A percentile compares a stretch with the other conserved stretches of the same genome.
phyloP scores from a whole-genome alignment of 2,329 filamentous ascomycete genomes.

The Xylaria hypoxylon region DNA sequence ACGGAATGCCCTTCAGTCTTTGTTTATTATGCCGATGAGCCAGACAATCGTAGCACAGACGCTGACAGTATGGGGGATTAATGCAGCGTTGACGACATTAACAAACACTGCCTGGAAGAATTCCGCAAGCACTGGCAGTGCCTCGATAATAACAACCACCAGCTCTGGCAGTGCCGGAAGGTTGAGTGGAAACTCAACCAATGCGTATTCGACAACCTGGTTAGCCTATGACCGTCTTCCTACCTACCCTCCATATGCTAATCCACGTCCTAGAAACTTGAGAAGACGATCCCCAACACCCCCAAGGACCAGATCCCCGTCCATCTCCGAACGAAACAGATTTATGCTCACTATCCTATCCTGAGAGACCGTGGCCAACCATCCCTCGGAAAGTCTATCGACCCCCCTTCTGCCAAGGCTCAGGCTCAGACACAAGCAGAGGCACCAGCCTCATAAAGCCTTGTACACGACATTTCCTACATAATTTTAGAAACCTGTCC shows the following conservation, averaged over 20 bases:
- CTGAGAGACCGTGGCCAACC: slow-evolving; percentile 51
- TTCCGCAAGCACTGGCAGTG: slow-evolving; percentile 97
- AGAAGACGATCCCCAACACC: slow-evolving; percentile 82
- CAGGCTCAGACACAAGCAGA: slow-evolving; percentile 44
- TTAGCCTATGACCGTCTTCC: slow-evolving; percentile 53
- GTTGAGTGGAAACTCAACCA: slow-evolving; percentile 91
- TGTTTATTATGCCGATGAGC: neutral
- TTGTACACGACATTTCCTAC: slow-evolving; percentile 26
- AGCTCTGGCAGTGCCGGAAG: slow-evolving; percentile 93
- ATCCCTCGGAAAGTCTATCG: slow-evolving; percentile 48
- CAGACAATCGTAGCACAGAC: slow-evolving; percentile 1
- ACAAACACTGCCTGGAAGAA: slow-evolving; percentile 90
- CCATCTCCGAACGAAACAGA: slow-evolving; percentile 75
- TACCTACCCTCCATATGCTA: slow-evolving; percentile 17
- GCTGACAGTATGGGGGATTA: slow-evolving; percentile 16
- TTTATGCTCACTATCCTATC: slow-evolving; percentile 67
- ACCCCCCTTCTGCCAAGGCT: slow-evolving; percentile 47
- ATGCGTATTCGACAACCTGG: slow-evolving; percentile 96
- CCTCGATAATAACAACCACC: slow-evolving; percentile 97
- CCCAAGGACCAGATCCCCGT: slow-evolving; percentile 77
- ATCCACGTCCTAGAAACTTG: slow-evolving; percentile 71
- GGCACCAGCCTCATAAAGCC: slow-evolving; percentile 42
- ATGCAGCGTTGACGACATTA: slow-evolving; percentile 88
- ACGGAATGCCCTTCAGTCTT: neutral
- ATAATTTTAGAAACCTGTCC: slow-evolving; percentile 22